These are phyloP conservation scores for Euphorbia neoarborescens DNA, from an alignment of 441 rosid species.

Conservation along the genomic window DNA sequence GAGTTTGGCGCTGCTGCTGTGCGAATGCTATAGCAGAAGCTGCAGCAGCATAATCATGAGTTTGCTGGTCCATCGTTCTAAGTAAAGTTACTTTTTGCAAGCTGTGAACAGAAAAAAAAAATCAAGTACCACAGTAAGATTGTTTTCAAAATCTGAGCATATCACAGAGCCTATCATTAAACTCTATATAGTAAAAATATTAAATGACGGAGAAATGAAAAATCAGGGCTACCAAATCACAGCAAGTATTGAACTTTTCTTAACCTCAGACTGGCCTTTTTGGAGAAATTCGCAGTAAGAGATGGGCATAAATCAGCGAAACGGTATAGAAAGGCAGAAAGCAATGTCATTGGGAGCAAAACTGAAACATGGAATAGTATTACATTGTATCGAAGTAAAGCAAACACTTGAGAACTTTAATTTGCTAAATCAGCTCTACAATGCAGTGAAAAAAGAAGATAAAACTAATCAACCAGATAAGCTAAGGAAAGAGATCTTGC, in stretches of 20 bases:
- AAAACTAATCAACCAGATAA: not conserved
- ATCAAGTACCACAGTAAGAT: not conserved
- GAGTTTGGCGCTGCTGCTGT: constrained; percentile 55
- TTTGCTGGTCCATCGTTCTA: constrained; percentile 53
- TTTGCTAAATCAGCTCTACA: not conserved
- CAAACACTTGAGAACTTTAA: not conserved
- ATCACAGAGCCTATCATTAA: not conserved
- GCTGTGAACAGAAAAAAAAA: not conserved
- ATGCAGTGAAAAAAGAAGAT: not conserved
- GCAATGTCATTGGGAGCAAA: not conserved
- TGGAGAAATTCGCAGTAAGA: not conserved
- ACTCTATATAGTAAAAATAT: not conserved
- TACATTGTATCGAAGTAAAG: not conserved
- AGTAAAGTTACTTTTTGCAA: not conserved
- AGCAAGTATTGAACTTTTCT: not conserved
- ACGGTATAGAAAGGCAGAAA: not conserved
- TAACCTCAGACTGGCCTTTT: not conserved
- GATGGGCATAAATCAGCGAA: not conserved
- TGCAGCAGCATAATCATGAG: constrained; percentile 49
- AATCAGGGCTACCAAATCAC: not conserved
- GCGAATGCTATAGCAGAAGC: constrained; percentile 72
- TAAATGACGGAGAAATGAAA: not conserved
- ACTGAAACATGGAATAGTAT: not conserved
- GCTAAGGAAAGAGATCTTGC: not conserved
- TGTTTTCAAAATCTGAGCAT: not conserved